Evolutionary conservation across 148 eudicot species (phyloP).

Genomic region (Salicornia ramosissima): DNA sequence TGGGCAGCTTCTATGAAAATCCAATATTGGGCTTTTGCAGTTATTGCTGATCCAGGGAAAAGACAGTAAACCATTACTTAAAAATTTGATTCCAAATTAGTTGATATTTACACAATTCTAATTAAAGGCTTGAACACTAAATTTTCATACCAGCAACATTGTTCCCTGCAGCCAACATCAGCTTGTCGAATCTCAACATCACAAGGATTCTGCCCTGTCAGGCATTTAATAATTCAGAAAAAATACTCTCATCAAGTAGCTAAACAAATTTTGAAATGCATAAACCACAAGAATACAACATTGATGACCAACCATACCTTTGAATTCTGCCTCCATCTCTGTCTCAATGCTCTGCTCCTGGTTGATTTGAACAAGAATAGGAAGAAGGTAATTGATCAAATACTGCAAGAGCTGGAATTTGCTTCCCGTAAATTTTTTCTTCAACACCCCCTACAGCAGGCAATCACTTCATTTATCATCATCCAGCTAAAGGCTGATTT

Average conservation of each 20-base stretch:
- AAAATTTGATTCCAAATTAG: background rate
- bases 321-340: constrained; percentile 60
- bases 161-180: constrained; percentile 41
- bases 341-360: constrained; percentile 48
- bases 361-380: constrained; percentile 60
- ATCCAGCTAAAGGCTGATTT: background rate
- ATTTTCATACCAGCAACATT: constrained; percentile 58
- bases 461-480: constrained; percentile 2
- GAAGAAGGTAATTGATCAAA: constrained; percentile 63
- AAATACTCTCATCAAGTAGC: background rate
- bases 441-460: constrained; percentile 34
- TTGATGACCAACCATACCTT: constrained; percentile 41
- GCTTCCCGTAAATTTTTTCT: constrained; percentile 31
- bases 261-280: background rate
- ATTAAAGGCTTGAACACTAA: constrained; percentile 1
- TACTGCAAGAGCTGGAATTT: constrained; percentile 55
- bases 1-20: constrained; percentile 81
- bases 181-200: constrained; percentile 59
- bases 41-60: constrained; percentile 50
- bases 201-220: constrained; percentile 50
- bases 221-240: constrained; percentile 20
- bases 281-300: background rate
- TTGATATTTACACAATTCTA: background rate
- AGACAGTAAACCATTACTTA: constrained; percentile 24
- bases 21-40: constrained; percentile 68